Percentiles rank a stretch among this genome's conserved stretches.
Evolutionary conservation across 2,329 filamentous ascomycete species (phyloP).

Genomic region (Macrophomina pseudophaseolina): DNA sequence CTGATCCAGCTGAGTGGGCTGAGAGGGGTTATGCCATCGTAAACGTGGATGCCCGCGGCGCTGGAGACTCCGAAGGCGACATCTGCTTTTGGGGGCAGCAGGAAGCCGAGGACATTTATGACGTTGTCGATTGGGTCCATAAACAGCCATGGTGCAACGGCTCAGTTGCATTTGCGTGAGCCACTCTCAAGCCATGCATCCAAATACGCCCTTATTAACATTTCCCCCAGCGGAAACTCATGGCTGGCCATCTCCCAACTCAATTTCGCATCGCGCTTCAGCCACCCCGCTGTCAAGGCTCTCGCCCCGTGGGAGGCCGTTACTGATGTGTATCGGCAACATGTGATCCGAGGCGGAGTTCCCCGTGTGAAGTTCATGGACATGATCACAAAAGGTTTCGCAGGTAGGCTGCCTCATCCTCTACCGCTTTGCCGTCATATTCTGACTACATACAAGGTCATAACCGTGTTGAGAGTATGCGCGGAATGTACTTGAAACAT

Average conservation of each 20-base stretch:
- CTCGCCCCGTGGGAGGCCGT: slow-evolving; percentile 22
- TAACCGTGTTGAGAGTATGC: slow-evolving; percentile 27
- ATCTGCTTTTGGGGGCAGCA: slow-evolving; percentile 31
- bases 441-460: slow-evolving; percentile 26
- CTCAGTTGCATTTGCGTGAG: slow-evolving; percentile 46
- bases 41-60: slow-evolving; percentile 40
- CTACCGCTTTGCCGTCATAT: background rate
- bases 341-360: slow-evolving; percentile 29
- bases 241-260: slow-evolving; percentile 48
- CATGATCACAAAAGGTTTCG: slow-evolving; percentile 25
- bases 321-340: slow-evolving; percentile 30
- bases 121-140: slow-evolving; percentile 51
- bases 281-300: slow-evolving; percentile 21
- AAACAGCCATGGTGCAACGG: slow-evolving; percentile 54
- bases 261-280: slow-evolving; percentile 19
- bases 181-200: background rate
- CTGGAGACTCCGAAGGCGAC: slow-evolving; percentile 42
- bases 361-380: slow-evolving; percentile 21
- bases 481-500: slow-evolving; percentile 27
- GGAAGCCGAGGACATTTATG: slow-evolving; percentile 53
- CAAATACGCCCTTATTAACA: background rate
- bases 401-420: background rate
- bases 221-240: slow-evolving; percentile 45
- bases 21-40: slow-evolving; percentile 44
- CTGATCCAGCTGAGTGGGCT: slow-evolving; percentile 47